phyloP scores from a whole-genome alignment of 1,139 yeast genomes.

The Torulaspora pretoriensis region DNA sequence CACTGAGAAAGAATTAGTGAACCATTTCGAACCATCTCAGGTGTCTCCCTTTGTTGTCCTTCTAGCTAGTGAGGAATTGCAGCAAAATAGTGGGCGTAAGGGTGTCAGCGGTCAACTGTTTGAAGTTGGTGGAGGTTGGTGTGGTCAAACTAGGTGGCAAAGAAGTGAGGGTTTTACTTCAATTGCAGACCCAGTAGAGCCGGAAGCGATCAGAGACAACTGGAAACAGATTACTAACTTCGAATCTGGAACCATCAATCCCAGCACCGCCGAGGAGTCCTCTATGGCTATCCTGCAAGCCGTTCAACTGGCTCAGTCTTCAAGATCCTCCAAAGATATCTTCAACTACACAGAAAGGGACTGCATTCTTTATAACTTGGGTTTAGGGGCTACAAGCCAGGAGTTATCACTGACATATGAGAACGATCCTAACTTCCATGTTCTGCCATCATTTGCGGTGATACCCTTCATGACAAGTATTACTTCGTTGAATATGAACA shows the following conservation, averaged over 20 bases:
- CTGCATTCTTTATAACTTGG: slow-evolving; percentile 79
- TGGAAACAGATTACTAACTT: slow-evolving; percentile 68
- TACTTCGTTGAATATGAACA: slow-evolving; percentile 50
- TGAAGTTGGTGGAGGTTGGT: slow-evolving; percentile 90
- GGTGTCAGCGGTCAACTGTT: slow-evolving; percentile 57
- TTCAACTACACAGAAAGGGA: slow-evolving; percentile 62
- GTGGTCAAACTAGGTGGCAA: slow-evolving; percentile 93
- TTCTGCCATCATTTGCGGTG: slow-evolving; percentile 89
- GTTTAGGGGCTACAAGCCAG: slow-evolving; percentile 77
- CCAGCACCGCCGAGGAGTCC: slow-evolving; percentile 69
- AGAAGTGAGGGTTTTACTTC: slow-evolving; percentile 82
- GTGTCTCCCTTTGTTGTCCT: slow-evolving; percentile 88
- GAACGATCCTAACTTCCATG: slow-evolving; percentile 72
- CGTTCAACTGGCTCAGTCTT: slow-evolving; percentile 51
- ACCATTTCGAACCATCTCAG: slow-evolving; percentile 80
- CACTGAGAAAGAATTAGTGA: slow-evolving; percentile 65
- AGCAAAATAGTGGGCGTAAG: slow-evolving; percentile 30
- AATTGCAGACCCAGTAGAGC: slow-evolving; percentile 47
- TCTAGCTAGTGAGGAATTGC: slow-evolving; percentile 69
- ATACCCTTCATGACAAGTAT: slow-evolving; percentile 63
- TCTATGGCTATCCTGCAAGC: slow-evolving; percentile 72
- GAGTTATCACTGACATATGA: slow-evolving; percentile 83
- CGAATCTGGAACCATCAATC: slow-evolving; percentile 44
- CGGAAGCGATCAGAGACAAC: slow-evolving; percentile 68
- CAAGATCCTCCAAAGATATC: slow-evolving; percentile 40